Conservation (phyloP, 2,329 filamentous ascomycete species). For the Furcasterigmium furcatum region DNA sequence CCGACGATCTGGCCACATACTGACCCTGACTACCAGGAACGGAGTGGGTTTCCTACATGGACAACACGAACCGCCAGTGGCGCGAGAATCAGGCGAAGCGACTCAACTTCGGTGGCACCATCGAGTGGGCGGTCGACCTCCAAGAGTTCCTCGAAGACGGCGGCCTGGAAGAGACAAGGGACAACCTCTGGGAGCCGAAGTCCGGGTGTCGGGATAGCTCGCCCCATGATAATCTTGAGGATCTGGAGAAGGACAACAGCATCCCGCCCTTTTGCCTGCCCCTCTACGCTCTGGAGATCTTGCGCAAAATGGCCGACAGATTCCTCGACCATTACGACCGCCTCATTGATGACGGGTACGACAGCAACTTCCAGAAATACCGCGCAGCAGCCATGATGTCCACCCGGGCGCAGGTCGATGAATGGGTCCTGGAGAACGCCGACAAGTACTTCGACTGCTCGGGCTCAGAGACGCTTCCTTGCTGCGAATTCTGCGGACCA, state of each 20-base stretch:
- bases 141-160: background rate
- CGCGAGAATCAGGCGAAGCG: conserved; percentile 14
- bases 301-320: conserved; percentile 3
- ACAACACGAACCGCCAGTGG: conserved; percentile 10
- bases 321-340: background rate
- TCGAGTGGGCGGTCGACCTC: conserved; percentile 6
- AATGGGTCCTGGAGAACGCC: too few species aligned
- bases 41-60: conserved; percentile 28
- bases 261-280: background rate
- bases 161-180: background rate
- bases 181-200: background rate
- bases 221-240: background rate
- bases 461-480: too few species aligned
- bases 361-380: conserved; percentile 9
- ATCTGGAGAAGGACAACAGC: background rate
- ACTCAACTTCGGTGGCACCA: conserved; percentile 21
- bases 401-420: too few species aligned
- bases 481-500: too few species aligned
- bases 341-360: background rate
- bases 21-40: conserved; percentile 16
- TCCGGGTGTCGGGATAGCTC: background rate
- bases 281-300: background rate
- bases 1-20: conserved; percentile 9
- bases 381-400: too few species aligned
- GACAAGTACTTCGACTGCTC: too few species aligned